Percentiles rank a stretch among this genome's conserved stretches.
These are phyloP conservation scores for Sugiyamaella xylanicola DNA, from an alignment of 1,139 yeast species.

Conservation along the genomic window DNA sequence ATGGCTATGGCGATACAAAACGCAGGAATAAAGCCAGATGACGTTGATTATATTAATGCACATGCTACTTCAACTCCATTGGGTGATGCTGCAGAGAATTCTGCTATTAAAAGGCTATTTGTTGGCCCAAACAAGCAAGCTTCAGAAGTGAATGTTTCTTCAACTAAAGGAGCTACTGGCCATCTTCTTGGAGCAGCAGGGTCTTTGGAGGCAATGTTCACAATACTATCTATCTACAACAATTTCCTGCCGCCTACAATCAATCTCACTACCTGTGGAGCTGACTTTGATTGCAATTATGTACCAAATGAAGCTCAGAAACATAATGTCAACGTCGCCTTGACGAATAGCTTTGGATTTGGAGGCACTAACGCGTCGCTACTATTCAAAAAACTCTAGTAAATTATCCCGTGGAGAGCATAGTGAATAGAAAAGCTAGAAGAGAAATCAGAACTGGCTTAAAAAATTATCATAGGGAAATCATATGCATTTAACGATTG, in stretches of 20 bases:
- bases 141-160: slow-evolving; percentile 54
- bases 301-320: slow-evolving; percentile 53
- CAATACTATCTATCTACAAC: slow-evolving; percentile 64
- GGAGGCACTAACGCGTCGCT: slow-evolving; percentile 93
- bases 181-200: slow-evolving; percentile 97
- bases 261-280: slow-evolving; percentile 56
- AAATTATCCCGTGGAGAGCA: neutral
- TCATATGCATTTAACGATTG: no score
- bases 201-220: slow-evolving; percentile 84
- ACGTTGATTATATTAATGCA: slow-evolving; percentile 73
- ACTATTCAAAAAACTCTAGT: slow-evolving; percentile 46
- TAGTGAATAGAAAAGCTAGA: no score
- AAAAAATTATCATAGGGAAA: no score
- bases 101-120: slow-evolving; percentile 61
- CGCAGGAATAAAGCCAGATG: slow-evolving; percentile 51
- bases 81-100: slow-evolving; percentile 88
- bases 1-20: slow-evolving; percentile 73
- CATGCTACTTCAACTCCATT: slow-evolving; percentile 93
- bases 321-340: slow-evolving; percentile 55
- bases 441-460: no score
- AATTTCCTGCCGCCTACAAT: slow-evolving; percentile 75
- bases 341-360: slow-evolving; percentile 93
- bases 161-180: slow-evolving; percentile 91
- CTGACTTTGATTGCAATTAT: slow-evolving; percentile 58
- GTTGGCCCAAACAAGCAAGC: slow-evolving; percentile 4